Percentiles rank a stretch among this genome's conserved stretches.
Evolutionary conservation across 2,329 filamentous ascomycete species (phyloP).

Genomic region (Sarocladiaceae sp.): DNA sequence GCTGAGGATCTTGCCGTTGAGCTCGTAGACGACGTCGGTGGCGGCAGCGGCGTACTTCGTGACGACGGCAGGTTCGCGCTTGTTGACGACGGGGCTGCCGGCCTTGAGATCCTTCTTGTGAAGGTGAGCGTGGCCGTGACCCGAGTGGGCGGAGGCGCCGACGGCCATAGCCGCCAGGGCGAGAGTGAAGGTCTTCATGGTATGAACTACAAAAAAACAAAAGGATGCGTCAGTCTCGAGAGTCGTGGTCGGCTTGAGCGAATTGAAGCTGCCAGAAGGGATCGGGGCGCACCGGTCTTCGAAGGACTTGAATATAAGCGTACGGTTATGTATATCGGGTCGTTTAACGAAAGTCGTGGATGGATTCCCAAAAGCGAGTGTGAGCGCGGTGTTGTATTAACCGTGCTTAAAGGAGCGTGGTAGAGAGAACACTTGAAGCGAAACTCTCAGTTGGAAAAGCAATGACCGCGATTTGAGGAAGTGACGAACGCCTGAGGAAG

Average conservation of each 20-base stretch:
- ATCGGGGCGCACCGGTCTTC: conserved; percentile 6
- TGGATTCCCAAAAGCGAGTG: conserved; percentile 25
- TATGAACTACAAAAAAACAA: conserved; percentile 1
- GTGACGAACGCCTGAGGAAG: conserved; percentile 17
- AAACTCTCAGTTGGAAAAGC: conserved; percentile 47
- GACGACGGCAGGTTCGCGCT: conserved; percentile 38
- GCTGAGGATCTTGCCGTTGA: conserved; percentile 58
- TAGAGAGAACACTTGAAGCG: conserved; percentile 36
- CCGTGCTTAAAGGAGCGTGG: conserved; percentile 48
- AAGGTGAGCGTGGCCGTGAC: conserved; percentile 54
- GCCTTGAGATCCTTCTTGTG: conserved; percentile 52
- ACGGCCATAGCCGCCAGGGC: conserved; percentile 48
- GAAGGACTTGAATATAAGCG: too few relatives aligned
- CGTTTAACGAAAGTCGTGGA: conserved; percentile 18
- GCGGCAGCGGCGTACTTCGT: conserved; percentile 52
- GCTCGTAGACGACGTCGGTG: conserved; percentile 64
- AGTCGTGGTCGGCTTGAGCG: not conserved
- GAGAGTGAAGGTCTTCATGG: conserved; percentile 13
- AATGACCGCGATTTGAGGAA: conserved; percentile 24
- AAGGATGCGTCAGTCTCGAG: not conserved
- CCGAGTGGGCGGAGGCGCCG: conserved; percentile 51
- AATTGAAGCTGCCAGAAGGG: not conserved
- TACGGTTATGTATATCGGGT: conserved; percentile 13
- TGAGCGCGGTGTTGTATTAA: too few relatives aligned
- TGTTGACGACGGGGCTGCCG: conserved; percentile 36